These are phyloP conservation scores for Nigrospora oryzae DNA, from an alignment of 2,329 filamentous ascomycete genomes.

Conservation along the genomic window DNA sequence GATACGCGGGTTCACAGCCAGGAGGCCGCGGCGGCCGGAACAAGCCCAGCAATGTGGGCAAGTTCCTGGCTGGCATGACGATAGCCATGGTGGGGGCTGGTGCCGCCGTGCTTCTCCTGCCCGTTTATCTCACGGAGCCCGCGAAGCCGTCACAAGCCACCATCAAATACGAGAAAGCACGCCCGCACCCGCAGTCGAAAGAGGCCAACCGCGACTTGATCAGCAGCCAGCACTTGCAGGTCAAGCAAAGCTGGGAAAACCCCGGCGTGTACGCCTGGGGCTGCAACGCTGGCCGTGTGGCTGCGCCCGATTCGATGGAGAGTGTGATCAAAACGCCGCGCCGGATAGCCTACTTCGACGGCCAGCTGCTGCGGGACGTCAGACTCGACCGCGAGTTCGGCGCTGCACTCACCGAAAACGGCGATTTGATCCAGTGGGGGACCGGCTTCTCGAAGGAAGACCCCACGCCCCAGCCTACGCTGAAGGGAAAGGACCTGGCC, in stretches of 20 bases:
- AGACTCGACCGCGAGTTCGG: slow-evolving; percentile 79
- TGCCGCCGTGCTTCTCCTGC: slow-evolving; percentile 13
- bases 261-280: slow-evolving; percentile 95
- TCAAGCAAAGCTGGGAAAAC: slow-evolving; percentile 71
- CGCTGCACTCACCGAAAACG: slow-evolving; percentile 78
- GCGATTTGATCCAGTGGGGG: slow-evolving; percentile 90
- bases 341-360: slow-evolving; percentile 75
- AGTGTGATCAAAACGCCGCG: slow-evolving; percentile 70
- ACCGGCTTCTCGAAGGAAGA: slow-evolving; percentile 60
- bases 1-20: slow-evolving; percentile 11
- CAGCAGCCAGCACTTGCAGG: slow-evolving; percentile 80
- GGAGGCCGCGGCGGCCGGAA: slow-evolving; percentile 6
- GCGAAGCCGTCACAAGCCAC: slow-evolving; percentile 32
- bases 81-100: slow-evolving; percentile 13
- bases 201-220: slow-evolving; percentile 70
- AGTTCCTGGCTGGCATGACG: slow-evolving; percentile 13
- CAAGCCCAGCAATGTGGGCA: slow-evolving; percentile 9
- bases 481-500: slow-evolving; percentile 72
- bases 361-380: slow-evolving; percentile 73
- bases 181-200: slow-evolving; percentile 47
- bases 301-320: slow-evolving; percentile 74
- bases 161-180: slow-evolving; percentile 60
- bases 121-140: slow-evolving; percentile 8
- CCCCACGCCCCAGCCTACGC: slow-evolving; percentile 57
- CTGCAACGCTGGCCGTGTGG: slow-evolving; percentile 76